Base-by-base conservation (phyloP, 306 rosid species). In the Gynostemma pentaphyllum region DNA sequence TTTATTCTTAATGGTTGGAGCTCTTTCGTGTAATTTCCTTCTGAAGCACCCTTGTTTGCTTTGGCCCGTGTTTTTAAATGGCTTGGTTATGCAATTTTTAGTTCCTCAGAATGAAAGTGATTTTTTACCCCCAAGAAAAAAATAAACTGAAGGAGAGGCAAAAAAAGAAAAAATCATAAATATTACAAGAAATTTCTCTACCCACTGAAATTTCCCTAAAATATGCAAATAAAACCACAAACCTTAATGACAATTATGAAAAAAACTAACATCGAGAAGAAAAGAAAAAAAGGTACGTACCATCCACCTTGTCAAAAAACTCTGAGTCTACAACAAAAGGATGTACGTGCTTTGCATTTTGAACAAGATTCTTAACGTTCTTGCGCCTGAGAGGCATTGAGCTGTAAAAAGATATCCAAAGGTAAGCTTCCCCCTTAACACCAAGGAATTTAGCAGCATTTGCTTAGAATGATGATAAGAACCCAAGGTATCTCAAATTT, bases 381-480 rank as follows among this genome's bases (percentile, higher is more conserved):
- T 70, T 76, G 28, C 85, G 78, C 52, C 44, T 73, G 41, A 54
- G 74, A 57, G 72, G 84, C 76, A 83, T 82, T 73, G 83, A 75
- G 68, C 99, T 92, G 82, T 45, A 80, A 34, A 64, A 57, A 48
- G 63, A 26, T 69, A 64, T 60, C 28, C 9, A 18, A 1, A 7
- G 45, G 19, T 65, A 15, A 19, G 45, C 36, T 19, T 47, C 19
- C 16, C 11, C 26, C 9, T 63, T 63, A 44, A 63, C 41, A 42
- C 26, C 52, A n/a, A 45, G 44, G 21, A 19, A 46, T 32, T 49
- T 4, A 29, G 44, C 19, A 66, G 41, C 68, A 44, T 44, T n/a
- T 41, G 11, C 32, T 65, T 27, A 49, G 28, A 64, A 29, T 29
- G 45, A 64, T n/a, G n/a, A n/a, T n/a, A n/a, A n/a, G n/a, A n/a